These are phyloP conservation scores for Yamadazyma philogaea DNA, from an alignment of 805 yeast genomes.

Conservation along the genomic window DNA sequence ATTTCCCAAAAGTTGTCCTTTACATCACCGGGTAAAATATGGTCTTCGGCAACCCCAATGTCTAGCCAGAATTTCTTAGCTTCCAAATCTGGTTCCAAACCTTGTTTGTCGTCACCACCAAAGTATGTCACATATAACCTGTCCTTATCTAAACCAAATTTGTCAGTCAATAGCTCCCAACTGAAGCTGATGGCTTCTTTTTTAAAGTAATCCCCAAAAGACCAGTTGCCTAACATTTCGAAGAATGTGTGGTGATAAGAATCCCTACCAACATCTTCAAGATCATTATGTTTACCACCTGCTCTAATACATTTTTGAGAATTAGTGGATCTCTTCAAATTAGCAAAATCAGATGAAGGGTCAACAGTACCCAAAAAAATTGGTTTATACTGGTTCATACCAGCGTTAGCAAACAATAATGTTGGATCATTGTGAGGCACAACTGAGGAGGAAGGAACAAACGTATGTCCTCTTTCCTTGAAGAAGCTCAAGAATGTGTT, in stretches of 20 bases:
- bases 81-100: slow-evolving; percentile 90
- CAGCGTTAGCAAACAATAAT: slow-evolving; percentile 93
- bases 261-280: slow-evolving; percentile 98
- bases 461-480: slow-evolving; percentile 62
- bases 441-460: slow-evolving; percentile 89
- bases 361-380: slow-evolving; percentile 96
- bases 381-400: slow-evolving; percentile 99
- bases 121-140: slow-evolving; percentile 94
- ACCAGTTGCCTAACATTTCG: slow-evolving; percentile 99
- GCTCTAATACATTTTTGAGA: slow-evolving; percentile 99
- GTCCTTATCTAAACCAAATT: slow-evolving; percentile 73
- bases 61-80: slow-evolving; percentile 83
- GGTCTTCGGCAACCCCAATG: slow-evolving; percentile 88
- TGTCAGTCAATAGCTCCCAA: slow-evolving; percentile 88
- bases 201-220: slow-evolving; percentile 98
- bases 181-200: slow-evolving; percentile 85
- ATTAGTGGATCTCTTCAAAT: slow-evolving; percentile 84
- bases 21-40: slow-evolving; percentile 86
- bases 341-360: slow-evolving; percentile 83
- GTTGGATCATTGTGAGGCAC: slow-evolving; percentile 99
- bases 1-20: slow-evolving; percentile 99
- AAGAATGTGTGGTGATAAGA: slow-evolving; percentile 98
- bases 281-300: slow-evolving; percentile 97
- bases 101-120: slow-evolving; percentile 83
- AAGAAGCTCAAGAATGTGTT: slow-evolving; percentile 82